These are phyloP conservation scores for Spergularia bocconei DNA, from an alignment of 148 eudicot species.

Conservation along the genomic window DNA sequence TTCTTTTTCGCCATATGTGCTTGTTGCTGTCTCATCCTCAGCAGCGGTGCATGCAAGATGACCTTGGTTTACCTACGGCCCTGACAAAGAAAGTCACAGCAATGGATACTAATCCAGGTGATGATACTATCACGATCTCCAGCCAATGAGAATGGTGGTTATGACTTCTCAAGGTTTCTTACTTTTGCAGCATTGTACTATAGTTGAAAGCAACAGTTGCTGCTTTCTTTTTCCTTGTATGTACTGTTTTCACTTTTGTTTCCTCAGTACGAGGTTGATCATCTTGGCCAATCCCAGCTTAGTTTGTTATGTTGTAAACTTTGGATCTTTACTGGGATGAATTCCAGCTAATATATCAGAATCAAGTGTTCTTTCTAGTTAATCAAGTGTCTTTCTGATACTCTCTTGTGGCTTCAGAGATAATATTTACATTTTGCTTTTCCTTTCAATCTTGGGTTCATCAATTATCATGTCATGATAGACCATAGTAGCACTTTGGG, in stretches of 20 bases:
- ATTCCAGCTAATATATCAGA: not conserved
- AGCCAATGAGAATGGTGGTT: slow-evolving; percentile 38
- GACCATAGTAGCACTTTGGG: too few species aligned
- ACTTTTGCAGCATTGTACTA: not conserved
- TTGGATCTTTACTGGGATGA: not conserved
- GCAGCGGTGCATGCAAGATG: slow-evolving; percentile 86
- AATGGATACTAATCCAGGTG: slow-evolving; percentile 40
- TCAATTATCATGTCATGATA: too few species aligned
- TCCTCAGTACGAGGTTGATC: not conserved
- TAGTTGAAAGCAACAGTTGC: not conserved
- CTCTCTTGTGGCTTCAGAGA: too few species aligned
- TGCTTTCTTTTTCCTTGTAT: not conserved
- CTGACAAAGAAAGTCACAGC: slow-evolving; percentile 58
- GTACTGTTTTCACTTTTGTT: not conserved
- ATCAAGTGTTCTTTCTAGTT: not conserved
- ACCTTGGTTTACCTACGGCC: slow-evolving; percentile 61
- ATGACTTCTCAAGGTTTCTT: slow-evolving; percentile 3
- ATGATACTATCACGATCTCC: slow-evolving; percentile 46
- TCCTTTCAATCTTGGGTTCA: not conserved
- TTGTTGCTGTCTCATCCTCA: slow-evolving; percentile 78
- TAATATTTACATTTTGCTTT: not conserved
- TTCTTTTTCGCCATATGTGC: slow-evolving; percentile 74
- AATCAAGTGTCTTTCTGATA: too few species aligned
- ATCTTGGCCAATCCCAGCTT: not conserved
- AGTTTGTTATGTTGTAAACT: slow-evolving; percentile 10